Evolutionary conservation across 163 green algal species (phyloP), one percentile per base, ranked within the genome.

Genomic region (Scenedesmus sp.): DNA sequence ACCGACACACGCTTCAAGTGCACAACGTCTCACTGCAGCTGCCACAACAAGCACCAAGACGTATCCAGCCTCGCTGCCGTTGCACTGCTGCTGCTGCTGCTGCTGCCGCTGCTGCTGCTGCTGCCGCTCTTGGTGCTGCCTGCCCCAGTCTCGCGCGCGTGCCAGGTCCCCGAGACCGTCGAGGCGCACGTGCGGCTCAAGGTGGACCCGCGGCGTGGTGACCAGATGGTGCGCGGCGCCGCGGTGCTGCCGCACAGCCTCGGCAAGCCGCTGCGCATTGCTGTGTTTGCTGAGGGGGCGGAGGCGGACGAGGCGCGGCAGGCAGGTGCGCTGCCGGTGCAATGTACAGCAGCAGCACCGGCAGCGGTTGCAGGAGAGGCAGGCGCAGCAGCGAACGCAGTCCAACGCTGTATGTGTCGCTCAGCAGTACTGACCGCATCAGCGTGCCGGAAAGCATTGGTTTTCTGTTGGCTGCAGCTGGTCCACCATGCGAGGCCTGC

Each of bases 211-310:
- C 93, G 96, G 72, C 89, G 94, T 12, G 94, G 95, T 35, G 97
- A 99, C 91, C 97, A 99, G 85, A 91, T 97, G 83, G 96, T 99
- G n/a, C 94, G 97, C 4, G 97, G 97, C 61, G 93, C 94, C 4
- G 94, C 94, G 15, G 68, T 94, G 88, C 94, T 99, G 83, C 97
- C 97, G 0, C 94, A 98, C 90, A 96, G 97, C 89, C 98, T 96
- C 10, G 97, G 97, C 79, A 96, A 96, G 83, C 72, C 73, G 0
- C 90, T 97, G 46, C 93, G 93, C 1, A 92, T 99, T 0, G 95
- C 93, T 20, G 97, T 98, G 30, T 98, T 99, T 94, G 96, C 96
- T 0, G 92, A 96, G 70, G 95, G 94, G 40, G 91, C 94, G 33
- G 93, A 94, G 5, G 97, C 95, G 30, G 94, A 97, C 16, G 93